Evolutionary conservation across 106 monocot species (phyloP), one percentile per base, ranked within the genome.

Genomic region (Chionographis japonica): DNA sequence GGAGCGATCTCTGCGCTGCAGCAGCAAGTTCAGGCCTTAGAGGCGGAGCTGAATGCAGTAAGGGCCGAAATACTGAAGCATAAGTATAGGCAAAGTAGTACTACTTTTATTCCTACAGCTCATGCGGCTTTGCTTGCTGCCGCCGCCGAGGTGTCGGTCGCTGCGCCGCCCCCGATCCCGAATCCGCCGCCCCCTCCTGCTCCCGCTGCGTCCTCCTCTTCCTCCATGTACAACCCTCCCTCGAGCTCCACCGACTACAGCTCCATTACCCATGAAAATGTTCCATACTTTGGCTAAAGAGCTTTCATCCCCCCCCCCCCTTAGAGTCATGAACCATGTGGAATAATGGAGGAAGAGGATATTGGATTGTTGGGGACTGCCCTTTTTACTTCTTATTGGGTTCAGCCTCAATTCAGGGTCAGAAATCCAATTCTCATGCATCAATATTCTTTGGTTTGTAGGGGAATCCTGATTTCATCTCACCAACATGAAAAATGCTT

Each of bases 191-290:
- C 68, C 1, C 67, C 71, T 2, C 65, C 65, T 0, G 4, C 52
- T 15, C 41, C 59, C 13, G 41, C 73, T 6, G 16, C 57, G 8
- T 50, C 65, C 8, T 85, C 85, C 0, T 60, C 84, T 0, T 70
- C 81, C 7, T 71, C 88, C n/a, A 80, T 88, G 77, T 88, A 85
- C 60, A 81, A 83, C 19, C 84, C 81, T 18, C 83, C 85, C 4
- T 82, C 90, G 15, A 84, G 64, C 68, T 95, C 95, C 58, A 95
- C 88, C 3, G 86, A 85, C 59, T 92, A 92, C 71, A 97, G 95
- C 74, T 89, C 95, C 50, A 84, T 92, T 61, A 89, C 86, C 14
- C 89, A 92, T 52, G 95, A 97, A 20, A 92, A 97, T 68, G 78
- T 83, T 40, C 16, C 86, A n/a, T 91, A 79, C 58, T 89, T 89